Evolutionary conservation across 768 basidiomycete genomes (phyloP), one percentile per base, ranked within the genome.

Genomic region (Russula virescens): DNA sequence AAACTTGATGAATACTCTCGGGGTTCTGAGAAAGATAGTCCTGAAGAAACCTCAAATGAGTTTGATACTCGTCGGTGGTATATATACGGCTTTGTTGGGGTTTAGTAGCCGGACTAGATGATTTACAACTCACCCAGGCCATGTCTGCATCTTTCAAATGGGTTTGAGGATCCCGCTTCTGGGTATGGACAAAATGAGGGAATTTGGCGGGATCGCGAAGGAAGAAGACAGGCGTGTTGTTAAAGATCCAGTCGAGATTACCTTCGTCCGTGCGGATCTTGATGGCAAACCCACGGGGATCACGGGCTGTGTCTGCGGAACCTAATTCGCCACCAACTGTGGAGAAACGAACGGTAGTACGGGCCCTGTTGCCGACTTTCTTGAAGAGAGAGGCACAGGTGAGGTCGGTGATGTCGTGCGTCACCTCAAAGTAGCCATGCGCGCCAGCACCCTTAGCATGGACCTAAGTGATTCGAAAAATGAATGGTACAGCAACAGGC

Each of bases 371-470:
- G 66, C 87, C 83, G 52, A 84, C 78, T 52, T 80, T 78, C 40
- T 79, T 81, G 75, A 96, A 82, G 66, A 92, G 75, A 35, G 78
- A 70, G 61, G 88, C 84, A 61, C 83, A 86, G 48, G 92, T 89
- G 69, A 94, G 77, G 69, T 96, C 94, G 61, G 84, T 83, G 71
- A 96, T 81, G 64, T 89, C 83, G 58, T 94, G 86, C 64, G 94
- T 95, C 68, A 91, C 81, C 76, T 92, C 85, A 75, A 98, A 97
- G 79, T 86, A 86, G 5, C 96, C 96, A 70, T 98, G 94, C 35
- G 93, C 94, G 67, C 91, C 93, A 58, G 88, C 89, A 60, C 90
- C 95, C 73, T 94, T 96, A 65, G 93, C 92, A 71, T 94, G 94
- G 56, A 94, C 83, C 88, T 93, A 67, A 68, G 70, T 38, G 28